phyloP scores from a whole-genome alignment of 441 rosid genomes.

The Eruca vesicaria region DNA sequence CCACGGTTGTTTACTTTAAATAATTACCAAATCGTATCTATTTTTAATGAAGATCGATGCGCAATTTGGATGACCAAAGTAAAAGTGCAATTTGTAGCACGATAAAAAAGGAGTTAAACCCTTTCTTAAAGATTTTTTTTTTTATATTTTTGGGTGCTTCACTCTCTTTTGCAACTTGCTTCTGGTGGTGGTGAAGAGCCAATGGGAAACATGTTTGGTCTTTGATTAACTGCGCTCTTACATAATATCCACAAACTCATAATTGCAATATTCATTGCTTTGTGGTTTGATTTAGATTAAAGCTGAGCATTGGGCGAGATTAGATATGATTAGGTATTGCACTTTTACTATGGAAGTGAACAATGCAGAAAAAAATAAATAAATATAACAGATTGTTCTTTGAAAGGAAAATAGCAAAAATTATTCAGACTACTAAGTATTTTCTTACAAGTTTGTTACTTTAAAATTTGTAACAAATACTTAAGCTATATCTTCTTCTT shows the following conservation, averaged over 20 bases:
- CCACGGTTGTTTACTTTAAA: conserved; percentile 4
- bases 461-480: too few species aligned
- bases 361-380: too few species aligned
- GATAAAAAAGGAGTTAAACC: not conserved
- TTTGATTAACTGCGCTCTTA: not conserved
- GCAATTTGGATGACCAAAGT: conserved; percentile 12
- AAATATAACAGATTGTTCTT: too few species aligned
- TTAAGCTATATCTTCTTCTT: too few species aligned
- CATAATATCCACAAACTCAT: not conserved
- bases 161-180: conserved; percentile 27
- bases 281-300: conserved; percentile 4
- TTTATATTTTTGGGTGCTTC: conserved; percentile 18
- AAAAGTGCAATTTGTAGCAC: conserved; percentile 23
- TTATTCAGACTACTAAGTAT: too few species aligned
- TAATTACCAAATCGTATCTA: not conserved
- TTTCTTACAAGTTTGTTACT: too few species aligned
- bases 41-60: conserved; percentile 1
- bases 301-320: not conserved
- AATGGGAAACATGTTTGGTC: conserved; percentile 20
- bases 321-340: too few species aligned
- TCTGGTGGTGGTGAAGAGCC: conserved; percentile 20
- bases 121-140: not conserved
- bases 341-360: too few species aligned
- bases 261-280: not conserved
- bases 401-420: not conserved